Percentiles rank a stretch among this genome's conserved stretches.
Evolutionary conservation across 73 alveolate genomes (phyloP).

Genomic region (Blepharisma japonicum): DNA sequence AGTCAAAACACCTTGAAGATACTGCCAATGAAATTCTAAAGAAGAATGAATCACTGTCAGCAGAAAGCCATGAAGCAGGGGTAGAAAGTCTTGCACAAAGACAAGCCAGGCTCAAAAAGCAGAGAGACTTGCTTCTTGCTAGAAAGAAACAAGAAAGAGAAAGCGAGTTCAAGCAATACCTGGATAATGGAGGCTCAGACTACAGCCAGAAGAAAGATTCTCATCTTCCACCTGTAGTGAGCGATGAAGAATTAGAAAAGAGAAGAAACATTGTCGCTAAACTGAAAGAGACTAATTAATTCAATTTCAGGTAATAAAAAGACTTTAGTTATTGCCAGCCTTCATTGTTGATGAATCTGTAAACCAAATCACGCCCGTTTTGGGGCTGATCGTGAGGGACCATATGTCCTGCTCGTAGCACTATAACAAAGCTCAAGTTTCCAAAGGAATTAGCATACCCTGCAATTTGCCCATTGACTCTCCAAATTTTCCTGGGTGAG

Average conservation of each 20-base stretch:
- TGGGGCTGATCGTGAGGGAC: constrained; percentile 81
- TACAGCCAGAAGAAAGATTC: background rate
- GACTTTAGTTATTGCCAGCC: constrained; percentile 11
- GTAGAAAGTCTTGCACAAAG: constrained; percentile 27
- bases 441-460: constrained; percentile 11
- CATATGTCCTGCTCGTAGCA: constrained; percentile 81
- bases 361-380: constrained; percentile 53
- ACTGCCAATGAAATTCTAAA: background rate
- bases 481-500: constrained; percentile 48
- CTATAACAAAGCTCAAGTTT: constrained; percentile 32
- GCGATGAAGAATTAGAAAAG: constrained; percentile 8
- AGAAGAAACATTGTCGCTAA: background rate
- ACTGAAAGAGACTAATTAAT: background rate
- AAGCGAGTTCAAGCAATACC: constrained; percentile 18
- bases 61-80: background rate
- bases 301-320: no score
- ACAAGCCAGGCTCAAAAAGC: constrained; percentile 14
- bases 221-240: background rate
- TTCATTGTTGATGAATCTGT: constrained; percentile 54
- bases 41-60: background rate
- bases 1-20: no score
- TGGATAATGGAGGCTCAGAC: constrained; percentile 18
- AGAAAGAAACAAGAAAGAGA: constrained; percentile 25
- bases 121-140: constrained; percentile 32
- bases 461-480: constrained; percentile 1